phyloP scores from a whole-genome alignment of 1,139 yeast species.

The Geotrichum europaeum region DNA sequence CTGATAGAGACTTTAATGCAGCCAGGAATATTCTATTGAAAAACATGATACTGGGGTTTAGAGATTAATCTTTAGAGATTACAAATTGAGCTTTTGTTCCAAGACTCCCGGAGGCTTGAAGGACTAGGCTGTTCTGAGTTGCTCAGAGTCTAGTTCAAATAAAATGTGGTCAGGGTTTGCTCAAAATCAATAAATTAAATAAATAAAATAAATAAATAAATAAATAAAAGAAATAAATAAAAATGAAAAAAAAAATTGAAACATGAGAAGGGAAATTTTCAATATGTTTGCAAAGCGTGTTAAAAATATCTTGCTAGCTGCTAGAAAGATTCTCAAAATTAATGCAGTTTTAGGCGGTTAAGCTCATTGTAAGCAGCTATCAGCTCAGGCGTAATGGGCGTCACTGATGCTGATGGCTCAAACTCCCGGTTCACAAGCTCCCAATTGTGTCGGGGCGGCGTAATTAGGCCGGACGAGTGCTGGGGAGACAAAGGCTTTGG shows the following conservation, averaged over 20 bases:
- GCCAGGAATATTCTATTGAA: too few species aligned
- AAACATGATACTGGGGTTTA: too few species aligned
- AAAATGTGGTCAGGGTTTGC: too few species aligned
- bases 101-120: too few species aligned
- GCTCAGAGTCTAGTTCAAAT: too few species aligned
- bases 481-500: not conserved
- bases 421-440: constrained; percentile 2
- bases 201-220: too few species aligned
- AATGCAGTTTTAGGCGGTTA: constrained; percentile 2
- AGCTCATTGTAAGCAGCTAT: constrained; percentile 10
- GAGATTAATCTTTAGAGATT: too few species aligned
- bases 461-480: constrained; percentile 3
- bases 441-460: constrained; percentile 12
- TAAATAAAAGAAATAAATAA: too few species aligned
- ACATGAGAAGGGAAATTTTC: not conserved
- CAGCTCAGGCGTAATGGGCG: constrained; percentile 3
- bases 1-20: too few species aligned
- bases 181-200: too few species aligned
- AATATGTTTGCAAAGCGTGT: not conserved
- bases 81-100: too few species aligned
- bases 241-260: not conserved
- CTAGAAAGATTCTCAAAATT: not conserved
- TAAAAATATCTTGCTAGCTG: not conserved
- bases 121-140: too few species aligned
- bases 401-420: not conserved